Conservation (phyloP, 2,329 filamentous ascomycete genomes). For the Verticillium dahliae region DNA sequence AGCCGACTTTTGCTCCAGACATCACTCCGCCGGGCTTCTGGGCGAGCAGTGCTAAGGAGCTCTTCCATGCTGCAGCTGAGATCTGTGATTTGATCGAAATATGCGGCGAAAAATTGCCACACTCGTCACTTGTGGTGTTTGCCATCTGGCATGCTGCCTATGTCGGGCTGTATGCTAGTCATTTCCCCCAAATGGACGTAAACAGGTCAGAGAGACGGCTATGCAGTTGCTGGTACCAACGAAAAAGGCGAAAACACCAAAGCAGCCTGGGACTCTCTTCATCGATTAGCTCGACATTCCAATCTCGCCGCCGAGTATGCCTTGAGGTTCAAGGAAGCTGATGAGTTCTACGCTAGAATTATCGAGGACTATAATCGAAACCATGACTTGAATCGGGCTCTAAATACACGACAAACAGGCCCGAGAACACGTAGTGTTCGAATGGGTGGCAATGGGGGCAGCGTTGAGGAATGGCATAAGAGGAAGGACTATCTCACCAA, state of each 20-base stretch:
- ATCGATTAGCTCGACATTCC: conserved; percentile 2
- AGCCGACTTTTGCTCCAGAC: conserved; percentile 43
- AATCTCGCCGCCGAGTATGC: conserved; percentile 6
- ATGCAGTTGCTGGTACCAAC: conserved; percentile 33
- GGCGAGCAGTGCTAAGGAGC: conserved; percentile 53
- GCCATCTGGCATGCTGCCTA: conserved; percentile 62
- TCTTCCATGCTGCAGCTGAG: conserved; percentile 56
- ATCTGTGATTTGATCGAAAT: conserved; percentile 60
- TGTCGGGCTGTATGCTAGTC: conserved; percentile 57
- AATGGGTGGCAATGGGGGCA: conserved; percentile 38
- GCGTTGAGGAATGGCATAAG: conserved; percentile 47
- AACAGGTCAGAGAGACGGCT: conserved; percentile 27
- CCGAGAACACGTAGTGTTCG: conserved; percentile 23
- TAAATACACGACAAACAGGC: neutral
- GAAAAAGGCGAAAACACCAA: conserved; percentile 3
- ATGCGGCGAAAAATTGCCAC: conserved; percentile 54
- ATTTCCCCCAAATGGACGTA: conserved; percentile 64
- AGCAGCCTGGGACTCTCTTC: conserved; percentile 3
- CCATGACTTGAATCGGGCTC: neutral
- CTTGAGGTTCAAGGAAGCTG: conserved; percentile 6
- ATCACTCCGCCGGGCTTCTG: conserved; percentile 50
- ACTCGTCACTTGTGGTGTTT: conserved; percentile 63
- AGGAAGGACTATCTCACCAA: conserved; percentile 32
- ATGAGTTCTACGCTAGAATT: conserved; percentile 5
- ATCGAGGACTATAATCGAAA: conserved; percentile 6